These are phyloP conservation scores for Francoa sonchifolia DNA, from an alignment of 441 rosid species.

Conservation along the genomic window DNA sequence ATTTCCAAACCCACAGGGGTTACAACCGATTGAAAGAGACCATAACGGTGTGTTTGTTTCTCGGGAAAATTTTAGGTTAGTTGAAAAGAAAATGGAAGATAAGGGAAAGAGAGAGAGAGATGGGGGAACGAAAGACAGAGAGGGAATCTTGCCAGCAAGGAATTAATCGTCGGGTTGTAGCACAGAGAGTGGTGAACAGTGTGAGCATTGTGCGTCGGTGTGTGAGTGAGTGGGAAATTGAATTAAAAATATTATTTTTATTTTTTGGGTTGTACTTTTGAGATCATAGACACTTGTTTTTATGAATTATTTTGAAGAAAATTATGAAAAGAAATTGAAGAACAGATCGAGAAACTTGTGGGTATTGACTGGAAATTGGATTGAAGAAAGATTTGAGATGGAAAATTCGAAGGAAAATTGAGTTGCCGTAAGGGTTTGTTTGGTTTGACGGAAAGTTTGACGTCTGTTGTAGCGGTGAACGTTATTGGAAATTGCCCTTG, in stretches of 20 bases:
- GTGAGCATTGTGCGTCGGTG: slow-evolving; percentile 23
- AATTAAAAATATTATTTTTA: too few species aligned
- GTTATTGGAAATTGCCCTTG: too few species aligned
- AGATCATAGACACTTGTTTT: neutral
- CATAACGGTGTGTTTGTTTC: slow-evolving; percentile 21
- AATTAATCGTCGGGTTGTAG: slow-evolving; percentile 37
- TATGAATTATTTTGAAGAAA: neutral
- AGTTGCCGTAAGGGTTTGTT: too few species aligned
- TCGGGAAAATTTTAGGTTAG: slow-evolving; percentile 15
- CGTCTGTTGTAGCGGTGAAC: slow-evolving; percentile 9
- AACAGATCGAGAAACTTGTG: too few species aligned
- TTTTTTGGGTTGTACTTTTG: neutral
- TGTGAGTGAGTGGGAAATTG: too few species aligned
- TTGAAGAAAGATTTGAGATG: neutral
- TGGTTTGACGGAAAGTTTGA: slow-evolving; percentile 28
- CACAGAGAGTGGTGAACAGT: slow-evolving; percentile 5
- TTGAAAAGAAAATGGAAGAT: neutral
- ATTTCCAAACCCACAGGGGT: neutral
- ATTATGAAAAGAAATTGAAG: too few species aligned
- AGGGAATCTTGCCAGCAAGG: slow-evolving; percentile 67
- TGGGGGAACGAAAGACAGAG: slow-evolving; percentile 10
- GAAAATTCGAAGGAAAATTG: neutral
- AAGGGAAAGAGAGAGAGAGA: neutral
- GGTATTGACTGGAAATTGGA: neutral
- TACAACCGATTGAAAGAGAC: neutral